Evolutionary conservation across 345 rosid species (phyloP), one percentile per base, ranked within the genome.

Genomic region (Rhizophora mangle): DNA sequence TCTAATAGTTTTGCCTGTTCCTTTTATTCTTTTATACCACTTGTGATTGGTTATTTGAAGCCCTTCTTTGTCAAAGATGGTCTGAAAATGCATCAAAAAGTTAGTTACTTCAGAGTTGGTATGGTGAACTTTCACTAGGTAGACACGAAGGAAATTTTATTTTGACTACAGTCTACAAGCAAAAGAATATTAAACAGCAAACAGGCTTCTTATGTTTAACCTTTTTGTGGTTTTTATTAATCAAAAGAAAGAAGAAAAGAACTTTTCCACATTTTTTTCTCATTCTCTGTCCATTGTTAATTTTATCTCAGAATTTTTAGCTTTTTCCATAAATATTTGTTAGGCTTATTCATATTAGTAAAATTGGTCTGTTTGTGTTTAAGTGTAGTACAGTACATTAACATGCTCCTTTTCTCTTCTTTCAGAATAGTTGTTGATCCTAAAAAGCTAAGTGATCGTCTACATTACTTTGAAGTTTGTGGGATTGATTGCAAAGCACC

Each of bases 401-500:
- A 39, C 59, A 32, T 53, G 31, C 71, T 27, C 0, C 32, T 76
- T 61, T 73, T 62, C 53, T 66, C 24, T 66, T 70, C 76, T 68
- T 83, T 64, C 97, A 92, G 98, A 72, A 86, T 92, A 60, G 89
- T 92, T 65, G 92, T 92, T 81, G 96, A 95, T 85, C 98, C 98
- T 71, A 81, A 90, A 71, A 90, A 79, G 81, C 89, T 92, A 52
- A 79, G 73, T 73, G 86, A 80, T 62, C 98, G 96, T 78, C 88
- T 90, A 60, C 97, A 89, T 76, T 95, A 92, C 77, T 90, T 78
- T 80, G 96, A 92, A 89, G 88, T 92, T 51, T 84, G 82, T 79
- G 99, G 97, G 52, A 76, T 92, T 84, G 99, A 92, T 80, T 92
- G 94, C 85, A 89, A 85, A 85, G 89, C 96, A 31, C 94, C 96